A percentile compares a stretch with the other conserved stretches of the same genome.
These are phyloP conservation scores for Candida vartiovaarae DNA, from an alignment of 805 yeast species.

Conservation along the genomic window DNA sequence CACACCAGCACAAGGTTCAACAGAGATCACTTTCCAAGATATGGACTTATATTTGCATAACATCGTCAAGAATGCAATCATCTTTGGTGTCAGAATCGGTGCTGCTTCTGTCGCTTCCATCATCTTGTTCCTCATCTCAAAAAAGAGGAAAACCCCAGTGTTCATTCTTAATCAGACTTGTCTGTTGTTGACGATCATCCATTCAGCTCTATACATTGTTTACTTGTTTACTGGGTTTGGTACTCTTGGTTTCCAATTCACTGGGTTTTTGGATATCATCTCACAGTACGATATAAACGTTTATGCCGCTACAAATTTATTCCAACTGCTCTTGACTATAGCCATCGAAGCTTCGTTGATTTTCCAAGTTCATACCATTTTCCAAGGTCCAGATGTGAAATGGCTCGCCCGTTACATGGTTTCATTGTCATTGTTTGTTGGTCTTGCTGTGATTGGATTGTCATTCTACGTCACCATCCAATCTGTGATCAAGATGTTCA, in stretches of 20 bases:
- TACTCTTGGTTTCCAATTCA: slow-evolving; percentile 39
- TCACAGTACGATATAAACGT: slow-evolving; percentile 34
- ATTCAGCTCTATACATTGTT: slow-evolving; percentile 51
- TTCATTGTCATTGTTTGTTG: slow-evolving; percentile 34
- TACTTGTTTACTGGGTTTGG: slow-evolving; percentile 48
- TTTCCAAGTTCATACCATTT: slow-evolving; percentile 67
- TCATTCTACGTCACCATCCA: slow-evolving; percentile 48
- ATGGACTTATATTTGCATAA: slow-evolving; percentile 32
- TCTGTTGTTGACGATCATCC: slow-evolving; percentile 47
- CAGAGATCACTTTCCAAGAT: slow-evolving; percentile 32
- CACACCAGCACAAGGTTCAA: slow-evolving; percentile 36
- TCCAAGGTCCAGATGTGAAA: slow-evolving; percentile 46
- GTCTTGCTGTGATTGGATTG: slow-evolving; percentile 48
- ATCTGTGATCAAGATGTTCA: slow-evolving; percentile 32
- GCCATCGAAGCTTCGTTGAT: slow-evolving; percentile 60
- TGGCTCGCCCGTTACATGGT: slow-evolving; percentile 35
- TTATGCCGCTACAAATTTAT: slow-evolving; percentile 54
- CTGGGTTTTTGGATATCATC: slow-evolving; percentile 37
- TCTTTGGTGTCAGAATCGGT: slow-evolving; percentile 56
- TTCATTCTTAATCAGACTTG: slow-evolving; percentile 66
- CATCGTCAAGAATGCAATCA: slow-evolving; percentile 32
- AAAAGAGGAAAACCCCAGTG: slow-evolving; percentile 55
- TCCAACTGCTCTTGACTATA: slow-evolving; percentile 52
- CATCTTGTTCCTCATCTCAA: slow-evolving; percentile 41
- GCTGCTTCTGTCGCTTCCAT: slow-evolving; percentile 41